phyloP scores from a whole-genome alignment of 2,329 filamentous ascomycete genomes.

The Rutstroemia sp. region DNA sequence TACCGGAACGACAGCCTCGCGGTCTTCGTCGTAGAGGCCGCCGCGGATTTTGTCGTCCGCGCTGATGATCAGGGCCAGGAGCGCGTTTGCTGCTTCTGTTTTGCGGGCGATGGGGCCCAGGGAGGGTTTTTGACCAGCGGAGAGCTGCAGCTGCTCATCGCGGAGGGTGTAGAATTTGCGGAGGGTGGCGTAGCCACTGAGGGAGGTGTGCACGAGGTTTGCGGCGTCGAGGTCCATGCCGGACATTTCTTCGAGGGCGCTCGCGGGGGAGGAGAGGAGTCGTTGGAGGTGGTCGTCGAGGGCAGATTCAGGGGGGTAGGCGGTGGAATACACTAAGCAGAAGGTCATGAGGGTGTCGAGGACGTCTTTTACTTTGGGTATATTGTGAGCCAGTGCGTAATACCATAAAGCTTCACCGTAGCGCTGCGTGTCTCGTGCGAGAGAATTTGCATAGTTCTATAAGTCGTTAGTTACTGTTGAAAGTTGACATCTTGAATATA shows the following conservation, averaged over 20 bases:
- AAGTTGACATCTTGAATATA: conserved; percentile 10
- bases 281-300: conserved; percentile 65
- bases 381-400: conserved; percentile 77
- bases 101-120: conserved; percentile 48
- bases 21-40: conserved; percentile 74
- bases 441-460: conserved; percentile 74
- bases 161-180: conserved; percentile 86
- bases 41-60: conserved; percentile 87
- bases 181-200: conserved; percentile 87
- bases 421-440: conserved; percentile 63
- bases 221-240: conserved; percentile 74
- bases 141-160: conserved; percentile 50
- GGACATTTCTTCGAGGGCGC: conserved; percentile 64
- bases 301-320: conserved; percentile 63
- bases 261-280: conserved; percentile 64
- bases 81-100: conserved; percentile 62
- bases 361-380: conserved; percentile 74
- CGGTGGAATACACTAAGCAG: conserved; percentile 76
- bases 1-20: conserved; percentile 78
- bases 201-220: conserved; percentile 71
- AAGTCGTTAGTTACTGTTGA: conserved; percentile 22
- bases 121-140: conserved; percentile 33
- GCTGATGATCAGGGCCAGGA: conserved; percentile 78
- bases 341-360: conserved; percentile 82
- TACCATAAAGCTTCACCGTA: conserved; percentile 87